A percentile compares a stretch with the other conserved stretches of the same genome.
These are phyloP conservation scores for Pseudogymnoascus pannorum DNA, from an alignment of 2,329 filamentous ascomycete species.

Conservation along the genomic window DNA sequence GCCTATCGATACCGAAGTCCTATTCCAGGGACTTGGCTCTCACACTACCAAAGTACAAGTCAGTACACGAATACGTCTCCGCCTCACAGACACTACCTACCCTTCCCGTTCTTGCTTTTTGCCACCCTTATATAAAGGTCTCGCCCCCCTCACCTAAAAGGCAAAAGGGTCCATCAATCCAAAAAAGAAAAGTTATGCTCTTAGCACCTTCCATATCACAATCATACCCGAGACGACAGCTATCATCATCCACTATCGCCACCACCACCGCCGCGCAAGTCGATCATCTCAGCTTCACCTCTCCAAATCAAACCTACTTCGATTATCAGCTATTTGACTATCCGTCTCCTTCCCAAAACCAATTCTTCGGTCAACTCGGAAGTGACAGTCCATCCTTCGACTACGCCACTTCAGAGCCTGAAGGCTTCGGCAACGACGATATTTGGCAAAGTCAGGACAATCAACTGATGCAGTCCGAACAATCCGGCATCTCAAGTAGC, in stretches of 20 bases:
- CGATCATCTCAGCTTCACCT: neutral
- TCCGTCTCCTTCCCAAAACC: neutral
- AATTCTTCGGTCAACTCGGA: neutral
- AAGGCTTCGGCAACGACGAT: conserved; percentile 3
- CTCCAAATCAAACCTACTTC: neutral
- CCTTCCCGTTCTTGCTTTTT: neutral
- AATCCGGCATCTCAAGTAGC: conserved; percentile 17
- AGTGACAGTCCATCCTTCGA: neutral
- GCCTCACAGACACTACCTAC: neutral
- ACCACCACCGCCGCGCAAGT: neutral
- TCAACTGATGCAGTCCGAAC: conserved; percentile 26
- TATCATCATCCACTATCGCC: neutral
- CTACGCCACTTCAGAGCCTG: neutral
- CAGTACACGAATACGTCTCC: conserved; percentile 1
- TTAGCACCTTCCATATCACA: conserved; percentile 1
- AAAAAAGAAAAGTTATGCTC: conserved; percentile 1
- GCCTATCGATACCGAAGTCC: neutral
- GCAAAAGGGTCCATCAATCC: neutral
- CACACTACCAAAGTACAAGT: neutral
- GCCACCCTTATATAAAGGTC: conserved; percentile 6
- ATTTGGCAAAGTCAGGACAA: conserved; percentile 1
- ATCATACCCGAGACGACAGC: conserved; percentile 5
- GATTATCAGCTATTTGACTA: neutral
- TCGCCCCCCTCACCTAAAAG: neutral
- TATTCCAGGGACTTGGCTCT: neutral